These are phyloP conservation scores for Sungouiozyma ichnusensis DNA, from an alignment of 805 yeast species.

Conservation along the genomic window DNA sequence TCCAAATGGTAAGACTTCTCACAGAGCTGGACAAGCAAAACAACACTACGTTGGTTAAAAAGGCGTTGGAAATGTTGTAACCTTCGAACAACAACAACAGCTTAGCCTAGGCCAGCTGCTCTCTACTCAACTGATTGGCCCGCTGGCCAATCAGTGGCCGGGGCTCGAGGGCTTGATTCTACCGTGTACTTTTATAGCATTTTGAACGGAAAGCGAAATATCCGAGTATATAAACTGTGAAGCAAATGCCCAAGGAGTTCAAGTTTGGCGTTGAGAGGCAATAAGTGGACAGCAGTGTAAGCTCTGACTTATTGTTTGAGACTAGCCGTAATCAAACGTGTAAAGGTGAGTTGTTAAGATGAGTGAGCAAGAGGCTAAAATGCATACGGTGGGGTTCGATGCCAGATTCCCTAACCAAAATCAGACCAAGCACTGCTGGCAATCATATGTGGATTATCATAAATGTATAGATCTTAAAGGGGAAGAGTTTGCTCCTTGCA, in stretches of 20 bases:
- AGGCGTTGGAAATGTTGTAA: constrained; percentile 16
- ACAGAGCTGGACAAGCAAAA: constrained; percentile 23
- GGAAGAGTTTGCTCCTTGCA: constrained; percentile 96
- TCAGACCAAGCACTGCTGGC: constrained; percentile 98
- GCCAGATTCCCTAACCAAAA: constrained; percentile 94
- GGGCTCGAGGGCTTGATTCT: neutral
- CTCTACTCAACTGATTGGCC: neutral
- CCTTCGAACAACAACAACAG: too few species aligned
- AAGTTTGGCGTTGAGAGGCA: too few species aligned
- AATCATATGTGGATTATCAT: constrained; percentile 94
- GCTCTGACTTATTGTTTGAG: too few species aligned
- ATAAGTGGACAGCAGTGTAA: too few species aligned
- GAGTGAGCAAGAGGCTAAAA: constrained; percentile 32
- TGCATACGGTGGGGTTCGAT: constrained; percentile 67
- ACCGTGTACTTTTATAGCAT: neutral
- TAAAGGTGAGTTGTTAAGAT: too few species aligned
- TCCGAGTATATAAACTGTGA: neutral
- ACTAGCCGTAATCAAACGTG: too few species aligned
- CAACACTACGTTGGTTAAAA: constrained; percentile 15
- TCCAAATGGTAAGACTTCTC: constrained; percentile 24
- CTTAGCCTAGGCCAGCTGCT: too few species aligned
- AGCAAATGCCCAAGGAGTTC: neutral
- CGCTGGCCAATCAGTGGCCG: neutral
- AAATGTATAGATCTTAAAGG: constrained; percentile 95
- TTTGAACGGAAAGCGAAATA: neutral